Conservation (phyloP, 78 protist genomes). For the Dictyostelium capitatum region DNA sequence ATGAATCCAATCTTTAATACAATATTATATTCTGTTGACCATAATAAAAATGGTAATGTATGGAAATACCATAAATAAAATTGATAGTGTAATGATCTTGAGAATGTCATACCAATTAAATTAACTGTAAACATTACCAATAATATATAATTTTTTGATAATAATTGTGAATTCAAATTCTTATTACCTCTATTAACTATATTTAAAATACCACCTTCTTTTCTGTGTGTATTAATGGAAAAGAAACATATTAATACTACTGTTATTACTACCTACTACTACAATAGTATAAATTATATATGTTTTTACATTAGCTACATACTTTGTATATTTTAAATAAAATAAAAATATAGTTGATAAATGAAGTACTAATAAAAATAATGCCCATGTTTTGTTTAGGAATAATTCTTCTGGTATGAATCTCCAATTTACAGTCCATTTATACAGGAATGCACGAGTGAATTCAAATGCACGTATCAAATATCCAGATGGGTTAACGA, state of each 20-base stretch:
- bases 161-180: not conserved
- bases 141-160: slow-evolving; percentile 61
- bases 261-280: no score
- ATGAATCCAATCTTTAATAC: slow-evolving; percentile 9
- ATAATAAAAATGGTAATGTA: slow-evolving; percentile 90
- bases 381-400: slow-evolving; percentile 53
- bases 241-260: not conserved
- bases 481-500: slow-evolving; percentile 69
- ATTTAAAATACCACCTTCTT: slow-evolving; percentile 28
- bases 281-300: no score
- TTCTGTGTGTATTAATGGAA: not conserved
- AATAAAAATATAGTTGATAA: slow-evolving; percentile 36
- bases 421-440: slow-evolving; percentile 96
- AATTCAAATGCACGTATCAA: slow-evolving; percentile 87
- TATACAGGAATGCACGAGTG: slow-evolving; percentile 83
- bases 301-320: no score
- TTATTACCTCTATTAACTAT: slow-evolving; percentile 9
- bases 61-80: slow-evolving; percentile 96
- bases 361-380: slow-evolving; percentile 73
- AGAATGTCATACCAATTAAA: slow-evolving; percentile 90
- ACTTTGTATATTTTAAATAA: slow-evolving; percentile 36
- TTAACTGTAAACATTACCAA: slow-evolving; percentile 87
- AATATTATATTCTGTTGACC: slow-evolving; percentile 72
- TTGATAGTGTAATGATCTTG: slow-evolving; percentile 96
- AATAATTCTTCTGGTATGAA: slow-evolving; percentile 87